phyloP scores from a whole-genome alignment of 2,329 filamentous ascomycete species.

The Fusarium buharicum region DNA sequence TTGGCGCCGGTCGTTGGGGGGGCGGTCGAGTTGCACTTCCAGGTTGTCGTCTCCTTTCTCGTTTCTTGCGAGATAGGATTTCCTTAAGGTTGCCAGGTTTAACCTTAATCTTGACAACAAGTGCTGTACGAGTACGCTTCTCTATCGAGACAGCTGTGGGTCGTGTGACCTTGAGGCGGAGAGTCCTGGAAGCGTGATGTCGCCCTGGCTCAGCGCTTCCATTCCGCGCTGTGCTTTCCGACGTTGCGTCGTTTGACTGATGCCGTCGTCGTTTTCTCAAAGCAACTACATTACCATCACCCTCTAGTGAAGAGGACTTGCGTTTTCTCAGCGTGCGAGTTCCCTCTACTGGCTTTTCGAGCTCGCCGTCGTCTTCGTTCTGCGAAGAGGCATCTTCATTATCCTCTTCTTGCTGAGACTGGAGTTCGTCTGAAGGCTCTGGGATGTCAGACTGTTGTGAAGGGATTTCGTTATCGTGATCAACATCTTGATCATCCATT shows the following conservation, averaged over 20 bases:
- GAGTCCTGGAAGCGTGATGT: slow-evolving; percentile 63
- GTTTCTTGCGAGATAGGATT: slow-evolving; percentile 50
- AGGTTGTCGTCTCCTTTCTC: slow-evolving; percentile 47
- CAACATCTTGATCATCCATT: slow-evolving; percentile 35
- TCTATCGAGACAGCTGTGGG: slow-evolving; percentile 56
- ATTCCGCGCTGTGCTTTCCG: slow-evolving; percentile 50
- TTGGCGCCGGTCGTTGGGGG: slow-evolving; percentile 43
- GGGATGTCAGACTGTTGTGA: slow-evolving; percentile 46
- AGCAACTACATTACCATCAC: slow-evolving; percentile 64
- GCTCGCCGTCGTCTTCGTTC: slow-evolving; percentile 11
- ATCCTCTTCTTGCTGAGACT: slow-evolving; percentile 12
- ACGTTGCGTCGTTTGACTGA: slow-evolving; percentile 56
- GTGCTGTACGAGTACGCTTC: slow-evolving; percentile 50
- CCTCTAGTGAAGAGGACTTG: slow-evolving; percentile 78
- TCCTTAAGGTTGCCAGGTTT: slow-evolving; percentile 54
- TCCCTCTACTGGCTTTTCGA: slow-evolving; percentile 58
- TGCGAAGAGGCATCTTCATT: slow-evolving; percentile 28
- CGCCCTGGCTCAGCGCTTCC: slow-evolving; percentile 46
- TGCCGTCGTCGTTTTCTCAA: slow-evolving; percentile 66
- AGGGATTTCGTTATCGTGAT: slow-evolving; percentile 35
- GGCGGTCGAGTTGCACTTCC: slow-evolving; percentile 35
- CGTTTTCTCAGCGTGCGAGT: slow-evolving; percentile 84
- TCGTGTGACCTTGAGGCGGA: slow-evolving; percentile 63
- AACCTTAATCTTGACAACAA: slow-evolving; percentile 52
- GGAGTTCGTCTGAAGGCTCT: slow-evolving; percentile 21